Evolutionary conservation across 768 basidiomycete genomes (phyloP), one percentile per base, ranked within the genome.

Genomic region (Leccinellum rugosiceps): DNA sequence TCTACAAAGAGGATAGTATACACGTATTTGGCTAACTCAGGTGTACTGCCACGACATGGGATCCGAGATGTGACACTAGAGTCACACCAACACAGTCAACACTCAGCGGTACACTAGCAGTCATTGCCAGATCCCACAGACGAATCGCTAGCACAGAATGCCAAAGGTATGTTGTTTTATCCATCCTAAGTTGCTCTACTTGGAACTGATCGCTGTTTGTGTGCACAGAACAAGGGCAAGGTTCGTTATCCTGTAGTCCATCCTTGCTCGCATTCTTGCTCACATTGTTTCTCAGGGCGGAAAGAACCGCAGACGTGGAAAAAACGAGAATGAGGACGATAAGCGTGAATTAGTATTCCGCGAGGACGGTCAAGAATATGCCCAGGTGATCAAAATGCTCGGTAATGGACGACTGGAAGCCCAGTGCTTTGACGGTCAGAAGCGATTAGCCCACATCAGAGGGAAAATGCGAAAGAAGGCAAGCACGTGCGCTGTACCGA

Each of bases 401-500:
- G 97, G 97, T 30, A 99, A 99, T 69, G 96, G 97, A 19, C 88
- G 95, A 43, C 76, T 99, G 57, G 96, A 98, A 78, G 96, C 95
- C 3, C 84, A 88, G 68, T 98, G 96, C 77, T 98, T 98, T 70
- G 97, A 99, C 72, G 96, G 97, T 28, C 94, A 96, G 82, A 98
- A 97, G 76, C 81, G 97, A 69, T 78, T 98, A 72, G 95, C 94
- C 9, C 97, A 99, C 72, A 98, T 99, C 67, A 83, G 97, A 76
- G 97, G 97, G 38, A 98, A 98, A 79, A 95, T 99, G 96, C 79
- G 97, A 66, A 99, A 98, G 78, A 99, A 99, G 90, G 96, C 89
- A 64, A 59, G 84, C 74, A 6, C 30, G 10, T 25, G 3, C 19
- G 13, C 11, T 57, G 28, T 21, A 7, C 4, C 4, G 2, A 23